These are phyloP conservation scores for Biscogniauxia sp. DNA, from an alignment of 2,329 filamentous ascomycete genomes.

Conservation along the genomic window DNA sequence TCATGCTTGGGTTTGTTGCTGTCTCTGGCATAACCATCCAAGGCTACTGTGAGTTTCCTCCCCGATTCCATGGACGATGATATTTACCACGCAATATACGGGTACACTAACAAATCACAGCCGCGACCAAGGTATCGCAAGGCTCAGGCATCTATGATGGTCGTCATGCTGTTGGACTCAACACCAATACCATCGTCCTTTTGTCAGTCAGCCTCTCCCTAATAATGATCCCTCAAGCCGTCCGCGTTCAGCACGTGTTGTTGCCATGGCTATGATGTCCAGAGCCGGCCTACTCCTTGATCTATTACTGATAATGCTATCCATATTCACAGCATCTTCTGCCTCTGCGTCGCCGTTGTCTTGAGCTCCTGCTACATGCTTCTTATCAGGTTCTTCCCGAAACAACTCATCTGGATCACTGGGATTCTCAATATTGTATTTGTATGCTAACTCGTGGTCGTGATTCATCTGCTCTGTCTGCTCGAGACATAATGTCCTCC, in stretches of 20 bases:
- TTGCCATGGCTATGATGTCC: too few relatives aligned
- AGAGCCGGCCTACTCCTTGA: background rate
- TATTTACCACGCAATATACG: background rate
- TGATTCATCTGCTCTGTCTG: too few relatives aligned
- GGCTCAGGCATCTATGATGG: constrained; percentile 73
- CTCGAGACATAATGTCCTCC: background rate
- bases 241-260: background rate
- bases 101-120: constrained; percentile 23
- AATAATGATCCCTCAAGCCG: background rate
- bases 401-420: constrained; percentile 89
- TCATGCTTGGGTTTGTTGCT: constrained; percentile 70
- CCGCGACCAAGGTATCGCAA: constrained; percentile 56
- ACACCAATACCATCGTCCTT: constrained; percentile 82
- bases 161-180: constrained; percentile 63
- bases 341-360: constrained; percentile 69
- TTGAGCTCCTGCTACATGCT: constrained; percentile 77
- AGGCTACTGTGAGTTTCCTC: constrained; percentile 58
- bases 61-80: background rate
- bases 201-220: constrained; percentile 45
- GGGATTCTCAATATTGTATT: constrained; percentile 84
- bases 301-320: background rate
- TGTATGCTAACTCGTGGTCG: background rate
- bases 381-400: constrained; percentile 73
- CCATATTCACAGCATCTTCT: constrained; percentile 53
- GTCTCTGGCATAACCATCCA: constrained; percentile 74